Conservation (phyloP, 164 flowering plant genomes). For the Magnolia officinalis region DNA sequence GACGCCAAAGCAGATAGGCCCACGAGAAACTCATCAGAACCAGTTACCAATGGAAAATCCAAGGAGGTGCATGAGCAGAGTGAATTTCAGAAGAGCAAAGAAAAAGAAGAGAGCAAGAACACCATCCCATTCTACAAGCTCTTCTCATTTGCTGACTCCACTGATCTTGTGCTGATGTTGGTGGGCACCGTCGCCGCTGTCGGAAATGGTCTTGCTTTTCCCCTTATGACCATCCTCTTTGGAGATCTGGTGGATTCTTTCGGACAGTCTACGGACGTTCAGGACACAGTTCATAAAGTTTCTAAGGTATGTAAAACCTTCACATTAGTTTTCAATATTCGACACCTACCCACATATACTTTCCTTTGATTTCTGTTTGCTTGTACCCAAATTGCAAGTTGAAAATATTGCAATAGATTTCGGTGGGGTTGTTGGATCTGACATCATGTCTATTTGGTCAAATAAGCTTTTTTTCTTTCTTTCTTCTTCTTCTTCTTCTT, state of each 20-base stretch:
- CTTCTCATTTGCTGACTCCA: slow-evolving; percentile 21
- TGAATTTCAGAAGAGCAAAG: neutral
- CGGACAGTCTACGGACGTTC: slow-evolving; percentile 16
- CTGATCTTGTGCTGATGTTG: slow-evolving; percentile 18
- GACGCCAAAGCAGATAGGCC: neutral
- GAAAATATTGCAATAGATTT: neutral
- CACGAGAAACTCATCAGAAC: neutral
- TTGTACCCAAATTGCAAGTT: neutral
- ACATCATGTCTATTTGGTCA: neutral
- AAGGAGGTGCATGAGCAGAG: neutral
- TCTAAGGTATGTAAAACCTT: slow-evolving; percentile 28
- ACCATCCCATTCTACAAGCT: slow-evolving; percentile 19
- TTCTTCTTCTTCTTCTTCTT: no score
- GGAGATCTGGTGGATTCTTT: slow-evolving; percentile 31
- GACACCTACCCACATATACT: neutral
- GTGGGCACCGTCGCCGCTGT: slow-evolving; percentile 36
- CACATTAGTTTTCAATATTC: neutral
- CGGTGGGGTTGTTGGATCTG: neutral
- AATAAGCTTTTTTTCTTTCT: neutral
- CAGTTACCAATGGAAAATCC: neutral
- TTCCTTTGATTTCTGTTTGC: no score
- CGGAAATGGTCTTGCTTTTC: slow-evolving; percentile 37
- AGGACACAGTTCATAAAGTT: slow-evolving; percentile 25
- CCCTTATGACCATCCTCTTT: slow-evolving; percentile 41
- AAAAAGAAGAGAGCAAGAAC: neutral